Conservation (phyloP, 2,329 filamentous ascomycete species). For the Corinectria fuckeliana region DNA sequence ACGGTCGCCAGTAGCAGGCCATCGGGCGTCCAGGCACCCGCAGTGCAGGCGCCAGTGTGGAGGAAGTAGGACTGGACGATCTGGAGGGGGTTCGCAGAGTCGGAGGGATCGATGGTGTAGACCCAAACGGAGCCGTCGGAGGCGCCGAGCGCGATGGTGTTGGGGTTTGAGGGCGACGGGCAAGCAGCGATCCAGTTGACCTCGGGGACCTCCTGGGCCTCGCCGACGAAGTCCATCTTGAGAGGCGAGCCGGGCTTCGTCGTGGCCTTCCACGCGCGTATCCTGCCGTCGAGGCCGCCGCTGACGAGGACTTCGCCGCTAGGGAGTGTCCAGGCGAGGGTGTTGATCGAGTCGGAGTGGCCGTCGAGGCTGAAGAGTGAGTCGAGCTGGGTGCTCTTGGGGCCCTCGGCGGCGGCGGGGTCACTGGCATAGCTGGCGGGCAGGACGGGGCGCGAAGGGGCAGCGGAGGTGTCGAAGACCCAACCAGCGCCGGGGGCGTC, state of each 20-base stretch:
- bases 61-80: slow-evolving; percentile 93
- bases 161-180: slow-evolving; percentile 73
- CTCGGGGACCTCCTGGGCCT: slow-evolving; percentile 89
- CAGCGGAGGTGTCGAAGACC: slow-evolving; percentile 77
- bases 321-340: slow-evolving; percentile 83
- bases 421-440: slow-evolving; percentile 76
- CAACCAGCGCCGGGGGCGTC: slow-evolving; percentile 79
- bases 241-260: slow-evolving; percentile 55
- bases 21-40: slow-evolving; percentile 88
- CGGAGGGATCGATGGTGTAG: slow-evolving; percentile 78
- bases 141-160: slow-evolving; percentile 86
- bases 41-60: slow-evolving; percentile 85
- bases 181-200: slow-evolving; percentile 89
- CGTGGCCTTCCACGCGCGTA: slow-evolving; percentile 71
- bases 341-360: slow-evolving; percentile 90
- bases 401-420: slow-evolving; percentile 59
- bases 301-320: slow-evolving; percentile 85
- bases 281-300: slow-evolving; percentile 83
- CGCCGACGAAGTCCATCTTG: slow-evolving; percentile 69
- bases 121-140: slow-evolving; percentile 95
- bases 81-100: slow-evolving; percentile 67
- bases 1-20: slow-evolving; percentile 88
- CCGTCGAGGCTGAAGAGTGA: slow-evolving; percentile 81
- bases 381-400: slow-evolving; percentile 62
- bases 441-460: slow-evolving; percentile 70